phyloP scores from a whole-genome alignment of 768 basidiomycete genomes.

The Rossbeevera mucosa region DNA sequence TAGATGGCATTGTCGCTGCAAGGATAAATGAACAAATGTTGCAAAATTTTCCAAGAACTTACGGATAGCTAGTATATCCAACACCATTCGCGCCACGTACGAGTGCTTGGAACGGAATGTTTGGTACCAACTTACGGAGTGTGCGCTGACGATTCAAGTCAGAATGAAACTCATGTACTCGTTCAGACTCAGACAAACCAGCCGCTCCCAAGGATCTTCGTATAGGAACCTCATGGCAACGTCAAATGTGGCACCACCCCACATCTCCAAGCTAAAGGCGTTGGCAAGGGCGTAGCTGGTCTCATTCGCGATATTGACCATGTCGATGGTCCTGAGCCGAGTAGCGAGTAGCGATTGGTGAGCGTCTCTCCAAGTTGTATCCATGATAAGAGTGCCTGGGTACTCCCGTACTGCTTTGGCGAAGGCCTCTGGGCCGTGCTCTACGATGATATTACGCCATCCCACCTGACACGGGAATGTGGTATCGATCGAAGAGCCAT shows the following conservation, averaged over 20 bases:
- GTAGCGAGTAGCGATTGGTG: slow-evolving; percentile 98
- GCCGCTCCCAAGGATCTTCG: slow-evolving; percentile 98
- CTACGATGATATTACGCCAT: slow-evolving; percentile 98
- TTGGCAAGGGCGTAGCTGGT: slow-evolving; percentile 93
- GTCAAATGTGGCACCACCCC: slow-evolving; percentile 99
- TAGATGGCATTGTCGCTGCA: slow-evolving; percentile 95
- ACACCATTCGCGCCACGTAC: slow-evolving; percentile 99
- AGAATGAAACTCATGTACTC: slow-evolving; percentile 3
- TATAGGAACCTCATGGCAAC: slow-evolving; percentile 99
- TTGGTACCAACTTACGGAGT: slow-evolving; percentile 92
- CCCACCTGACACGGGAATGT: slow-evolving; percentile 80
- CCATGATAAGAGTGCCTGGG: slow-evolving; percentile 93
- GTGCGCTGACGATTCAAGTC: slow-evolving; percentile 53
- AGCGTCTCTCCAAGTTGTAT: slow-evolving; percentile 99
- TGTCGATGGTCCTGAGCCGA: slow-evolving; percentile 91
- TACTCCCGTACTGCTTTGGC: slow-evolving; percentile 97
- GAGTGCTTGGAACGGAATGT: slow-evolving; percentile 96
- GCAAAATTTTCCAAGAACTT: slow-evolving; percentile 26
- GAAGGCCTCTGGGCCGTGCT: slow-evolving; percentile 96
- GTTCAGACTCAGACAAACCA: slow-evolving; percentile 47
- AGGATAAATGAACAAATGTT: slow-evolving; percentile 6
- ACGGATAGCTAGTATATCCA: slow-evolving; percentile 98
- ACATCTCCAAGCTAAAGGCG: slow-evolving; percentile 95
- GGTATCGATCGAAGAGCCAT: slow-evolving; percentile 71
- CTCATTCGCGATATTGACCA: slow-evolving; percentile 98